These are phyloP conservation scores for Fusarium torreyae DNA, from an alignment of 2,329 filamentous ascomycete genomes.

Conservation along the genomic window DNA sequence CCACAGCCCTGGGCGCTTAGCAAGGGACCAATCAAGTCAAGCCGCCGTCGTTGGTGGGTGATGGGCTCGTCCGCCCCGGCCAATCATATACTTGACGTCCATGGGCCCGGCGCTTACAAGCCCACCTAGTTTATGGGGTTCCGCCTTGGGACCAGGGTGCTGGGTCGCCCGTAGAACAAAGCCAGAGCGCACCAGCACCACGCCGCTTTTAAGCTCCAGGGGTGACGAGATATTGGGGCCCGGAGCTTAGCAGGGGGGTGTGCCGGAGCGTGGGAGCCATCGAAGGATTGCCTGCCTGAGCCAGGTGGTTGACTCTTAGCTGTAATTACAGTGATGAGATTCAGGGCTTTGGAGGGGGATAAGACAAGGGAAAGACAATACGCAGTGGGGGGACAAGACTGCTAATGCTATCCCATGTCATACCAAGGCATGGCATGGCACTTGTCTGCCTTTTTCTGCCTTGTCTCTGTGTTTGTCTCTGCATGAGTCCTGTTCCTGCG, in stretches of 20 bases:
- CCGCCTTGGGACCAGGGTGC: slow-evolving; percentile 47
- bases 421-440: background rate
- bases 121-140: slow-evolving; percentile 28
- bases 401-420: slow-evolving; percentile 1
- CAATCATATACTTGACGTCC: slow-evolving; percentile 48
- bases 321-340: slow-evolving; percentile 11
- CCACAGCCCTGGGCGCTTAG: slow-evolving; percentile 54
- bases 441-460: slow-evolving; percentile 10
- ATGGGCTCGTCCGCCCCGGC: slow-evolving; percentile 48
- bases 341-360: background rate
- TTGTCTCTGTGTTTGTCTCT: slow-evolving; percentile 29
- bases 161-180: slow-evolving; percentile 43
- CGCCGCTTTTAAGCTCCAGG: slow-evolving; percentile 46
- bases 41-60: slow-evolving; percentile 51
- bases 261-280: slow-evolving; percentile 27
- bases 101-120: slow-evolving; percentile 55
- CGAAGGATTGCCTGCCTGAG: slow-evolving; percentile 25
- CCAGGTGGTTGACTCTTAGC: slow-evolving; percentile 1
- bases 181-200: background rate
- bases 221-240: slow-evolving; percentile 12
- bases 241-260: slow-evolving; percentile 15
- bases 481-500: slow-evolving; percentile 39
- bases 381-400: slow-evolving; percentile 6
- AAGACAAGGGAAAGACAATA: background rate
- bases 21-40: slow-evolving; percentile 53